Evolutionary conservation across 176 grass and related monocot genomes (phyloP), one percentile per base, ranked within the genome.

Genomic region (Lolium rigidum): DNA sequence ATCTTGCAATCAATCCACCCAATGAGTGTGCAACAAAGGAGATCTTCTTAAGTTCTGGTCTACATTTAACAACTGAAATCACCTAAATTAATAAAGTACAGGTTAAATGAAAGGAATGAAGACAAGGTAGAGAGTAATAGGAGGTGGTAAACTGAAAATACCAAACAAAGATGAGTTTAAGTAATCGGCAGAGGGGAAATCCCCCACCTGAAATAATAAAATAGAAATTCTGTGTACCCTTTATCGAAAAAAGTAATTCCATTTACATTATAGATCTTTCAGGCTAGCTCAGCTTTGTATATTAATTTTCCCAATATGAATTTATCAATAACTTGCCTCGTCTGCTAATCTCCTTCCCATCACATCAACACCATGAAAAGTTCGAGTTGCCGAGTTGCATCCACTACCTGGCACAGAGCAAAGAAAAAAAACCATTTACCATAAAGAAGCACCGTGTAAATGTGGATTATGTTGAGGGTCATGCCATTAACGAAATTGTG

Each of bases 1-100:
- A 96, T 99, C 97, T 96, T 90, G 97, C 88, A 88, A 99, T 79
- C 81, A 99, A 79, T 18, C 97, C 97, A 82, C 97, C 97, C 75
- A 99, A 90, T 37, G 97, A 99, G 89, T 99, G 97, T 13, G 89
- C 92, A 69, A 99, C 88, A 21, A 99, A 94, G 11, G 97, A 99
- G 69, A 99, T 99, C 61, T 99, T 99, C 63, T 81, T 72, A 84
- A 99, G 92, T 60, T 77, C 86, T 37, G 81, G 88, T 84, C 86
- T 95, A 78, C 54, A 20, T 31, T 77, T 2, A 69, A 94, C 82
- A 87, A 94, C 74, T 25, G 75, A 92, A 21, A 83, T 67, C 62
- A 99, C 88, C 97, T 99, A 84, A 60, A 84, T 82, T 43, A 28
- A 88, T 35, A 79, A 81, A 88, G 20, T 20, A 62, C 11, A 84